phyloP scores from a whole-genome alignment of 2,329 filamentous ascomycete species.

The Fusarium sp. region DNA sequence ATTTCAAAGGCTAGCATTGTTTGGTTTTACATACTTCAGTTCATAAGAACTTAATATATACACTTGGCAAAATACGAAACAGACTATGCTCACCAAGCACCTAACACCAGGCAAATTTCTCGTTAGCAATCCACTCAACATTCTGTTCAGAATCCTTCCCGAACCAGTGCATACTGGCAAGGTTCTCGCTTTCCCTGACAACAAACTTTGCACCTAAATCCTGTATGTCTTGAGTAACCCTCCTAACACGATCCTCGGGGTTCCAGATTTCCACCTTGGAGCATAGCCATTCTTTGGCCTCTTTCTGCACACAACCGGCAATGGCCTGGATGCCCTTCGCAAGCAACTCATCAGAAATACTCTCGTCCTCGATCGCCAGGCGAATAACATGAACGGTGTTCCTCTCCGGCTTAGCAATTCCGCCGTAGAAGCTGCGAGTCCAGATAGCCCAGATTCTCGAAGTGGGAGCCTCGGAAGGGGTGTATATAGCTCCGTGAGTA shows the following conservation, averaged over 20 bases:
- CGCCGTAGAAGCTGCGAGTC: slow-evolving; percentile 73
- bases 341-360: slow-evolving; percentile 56
- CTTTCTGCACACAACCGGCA: slow-evolving; percentile 71
- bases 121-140: slow-evolving; percentile 78
- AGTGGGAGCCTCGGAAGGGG: slow-evolving; percentile 56
- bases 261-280: slow-evolving; percentile 85
- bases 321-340: slow-evolving; percentile 69
- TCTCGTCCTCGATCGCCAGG: slow-evolving; percentile 70
- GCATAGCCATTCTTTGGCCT: slow-evolving; percentile 79
- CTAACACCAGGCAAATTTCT: slow-evolving; percentile 83
- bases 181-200: slow-evolving; percentile 72
- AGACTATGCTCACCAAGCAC: neutral
- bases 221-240: slow-evolving; percentile 57
- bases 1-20: no score
- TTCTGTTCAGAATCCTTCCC: slow-evolving; percentile 62
- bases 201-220: slow-evolving; percentile 63
- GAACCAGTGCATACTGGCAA: slow-evolving; percentile 79
- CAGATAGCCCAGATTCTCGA: slow-evolving; percentile 79
- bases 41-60: no score
- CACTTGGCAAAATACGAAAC: no score
- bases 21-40: no score
- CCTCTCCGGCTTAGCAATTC: slow-evolving; percentile 62
- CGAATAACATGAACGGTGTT: slow-evolving; percentile 78
- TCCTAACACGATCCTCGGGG: slow-evolving; percentile 66
- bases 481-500: slow-evolving; percentile 77